Evolutionary conservation across 2,329 filamentous ascomycete genomes (phyloP).

Genomic region (Scleromitrula shiraiana): DNA sequence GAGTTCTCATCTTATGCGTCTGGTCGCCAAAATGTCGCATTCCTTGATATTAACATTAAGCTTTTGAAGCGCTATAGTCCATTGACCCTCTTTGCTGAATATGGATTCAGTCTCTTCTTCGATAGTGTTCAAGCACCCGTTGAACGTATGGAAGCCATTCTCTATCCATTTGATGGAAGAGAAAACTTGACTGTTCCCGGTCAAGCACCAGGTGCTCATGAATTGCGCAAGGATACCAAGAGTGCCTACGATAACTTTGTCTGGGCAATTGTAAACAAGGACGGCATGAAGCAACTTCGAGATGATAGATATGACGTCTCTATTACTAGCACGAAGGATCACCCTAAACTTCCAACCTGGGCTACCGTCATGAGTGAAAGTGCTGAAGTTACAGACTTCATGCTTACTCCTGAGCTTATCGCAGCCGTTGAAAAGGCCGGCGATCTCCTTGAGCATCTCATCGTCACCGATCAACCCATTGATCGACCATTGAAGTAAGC

Average conservation of each 20-base stretch:
- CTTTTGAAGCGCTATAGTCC: constrained; percentile 27
- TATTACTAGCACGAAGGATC: constrained; percentile 87
- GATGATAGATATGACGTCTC: constrained; percentile 93
- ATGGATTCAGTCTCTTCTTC: constrained; percentile 64
- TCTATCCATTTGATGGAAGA: constrained; percentile 88
- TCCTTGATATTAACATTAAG: constrained; percentile 61
- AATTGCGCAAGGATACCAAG: constrained; percentile 49
- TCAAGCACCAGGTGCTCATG: constrained; percentile 48
- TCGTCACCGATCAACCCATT: constrained; percentile 81
- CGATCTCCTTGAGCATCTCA: constrained; percentile 74
- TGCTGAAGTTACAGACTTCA: constrained; percentile 80
- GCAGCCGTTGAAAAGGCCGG: constrained; percentile 72
- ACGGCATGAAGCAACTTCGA: constrained; percentile 79
- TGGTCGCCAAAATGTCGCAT: constrained; percentile 87
- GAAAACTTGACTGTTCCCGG: constrained; percentile 70
- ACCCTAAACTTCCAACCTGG: constrained; percentile 82
- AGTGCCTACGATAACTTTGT: constrained; percentile 83
- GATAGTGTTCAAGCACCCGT: constrained; percentile 62
- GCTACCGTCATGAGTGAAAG: constrained; percentile 94
- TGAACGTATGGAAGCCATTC: constrained; percentile 67
- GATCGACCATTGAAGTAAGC: constrained; percentile 79
- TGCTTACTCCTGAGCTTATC: constrained; percentile 83
- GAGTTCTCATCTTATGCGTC: constrained; percentile 85
- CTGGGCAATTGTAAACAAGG: constrained; percentile 93
- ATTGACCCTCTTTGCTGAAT: constrained; percentile 49